Evolutionary conservation across 495 filamentous ascomycete species (phyloP), one percentile per base, ranked within the genome.

Genomic region (Penicillium ochrochloron): DNA sequence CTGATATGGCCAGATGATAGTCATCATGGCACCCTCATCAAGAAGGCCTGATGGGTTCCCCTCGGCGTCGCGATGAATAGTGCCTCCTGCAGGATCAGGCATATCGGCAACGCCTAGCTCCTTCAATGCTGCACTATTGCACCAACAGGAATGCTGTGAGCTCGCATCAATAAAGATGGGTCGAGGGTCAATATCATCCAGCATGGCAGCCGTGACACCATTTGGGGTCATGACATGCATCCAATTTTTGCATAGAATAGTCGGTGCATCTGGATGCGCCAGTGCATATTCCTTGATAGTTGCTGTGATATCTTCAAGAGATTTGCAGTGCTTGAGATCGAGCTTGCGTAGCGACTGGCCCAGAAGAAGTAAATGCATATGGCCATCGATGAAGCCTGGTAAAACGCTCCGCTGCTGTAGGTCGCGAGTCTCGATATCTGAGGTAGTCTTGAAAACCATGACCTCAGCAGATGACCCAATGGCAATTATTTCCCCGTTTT

Each of bases 371-470:
- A 89, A 77, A 62, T 89, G 87, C 70, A 87, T 82, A 69, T 89
- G 87, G 2, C 81, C 84, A 64, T 89, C 87, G 54, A 89, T 83
- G 66, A 90, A 90, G 27, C 86, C 86, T 0, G 88, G 87, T 29
- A 88, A 71, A 11, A 89, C 73, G 31, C 82, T 79, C 21, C 71
- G 74, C 39, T 79, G 72, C 1, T 75, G 50, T 17, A 90, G 75
- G 65, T 88, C 81, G 37, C 37, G 37, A 5, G 37, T 41, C 37
- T 41, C 9, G 2, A 17, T 17, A 41, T 41, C 37, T 41, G 15
- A 41, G 37, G 4, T 41, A 17, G 9, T 14, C 14, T 17, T 41
- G 6, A 12, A 41, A 41, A 11, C 37, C 1, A 17, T 17, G 12
- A 41, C 14, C 37, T 41, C 37, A 12, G 10, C 15, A 17, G 10